These are phyloP conservation scores for Panaeolus cyanescens DNA, from an alignment of 768 basidiomycete genomes.

Conservation along the genomic window DNA sequence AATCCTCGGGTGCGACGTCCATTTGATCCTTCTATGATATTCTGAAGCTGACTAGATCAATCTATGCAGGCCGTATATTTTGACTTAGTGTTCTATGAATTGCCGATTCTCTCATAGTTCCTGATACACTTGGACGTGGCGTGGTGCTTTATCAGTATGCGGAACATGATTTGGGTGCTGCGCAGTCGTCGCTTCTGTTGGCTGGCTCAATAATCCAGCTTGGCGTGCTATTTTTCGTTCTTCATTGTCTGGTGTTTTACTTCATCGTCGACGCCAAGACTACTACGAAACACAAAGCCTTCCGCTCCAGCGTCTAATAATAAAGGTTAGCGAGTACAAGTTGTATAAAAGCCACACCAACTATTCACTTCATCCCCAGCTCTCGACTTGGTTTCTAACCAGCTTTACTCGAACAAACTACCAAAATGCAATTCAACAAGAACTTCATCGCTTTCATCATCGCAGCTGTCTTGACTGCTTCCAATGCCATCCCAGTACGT, in stretches of 20 bases:
- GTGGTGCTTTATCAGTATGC: too few relatives aligned
- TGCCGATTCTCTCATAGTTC: too few relatives aligned
- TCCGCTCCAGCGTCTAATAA: slow-evolving; percentile 5
- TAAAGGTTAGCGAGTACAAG: slow-evolving; percentile 1
- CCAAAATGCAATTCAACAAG: slow-evolving; percentile 36
- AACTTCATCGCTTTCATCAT: slow-evolving; percentile 33
- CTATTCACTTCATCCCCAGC: slow-evolving; percentile 5
- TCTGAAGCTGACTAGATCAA: too few relatives aligned
- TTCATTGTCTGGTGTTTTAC: slow-evolving; percentile 4
- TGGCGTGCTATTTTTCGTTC: slow-evolving; percentile 20
- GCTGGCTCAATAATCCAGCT: too few relatives aligned
- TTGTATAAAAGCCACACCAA: slow-evolving; percentile 16
- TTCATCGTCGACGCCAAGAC: slow-evolving; percentile 16
- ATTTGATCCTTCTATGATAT: too few relatives aligned
- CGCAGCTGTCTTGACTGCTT: slow-evolving; percentile 31
- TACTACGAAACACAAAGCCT: background rate
- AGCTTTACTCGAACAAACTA: too few relatives aligned
- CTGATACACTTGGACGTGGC: too few relatives aligned
- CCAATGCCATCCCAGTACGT: slow-evolving; percentile 31
- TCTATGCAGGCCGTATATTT: too few relatives aligned
- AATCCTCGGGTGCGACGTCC: too few relatives aligned
- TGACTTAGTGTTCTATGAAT: too few relatives aligned
- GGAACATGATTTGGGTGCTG: too few relatives aligned
- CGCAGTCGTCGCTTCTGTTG: too few relatives aligned
- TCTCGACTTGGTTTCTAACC: background rate